Evolutionary conservation across 495 filamentous ascomycete species (phyloP).

Genomic region (Aspergillus affinis): DNA sequence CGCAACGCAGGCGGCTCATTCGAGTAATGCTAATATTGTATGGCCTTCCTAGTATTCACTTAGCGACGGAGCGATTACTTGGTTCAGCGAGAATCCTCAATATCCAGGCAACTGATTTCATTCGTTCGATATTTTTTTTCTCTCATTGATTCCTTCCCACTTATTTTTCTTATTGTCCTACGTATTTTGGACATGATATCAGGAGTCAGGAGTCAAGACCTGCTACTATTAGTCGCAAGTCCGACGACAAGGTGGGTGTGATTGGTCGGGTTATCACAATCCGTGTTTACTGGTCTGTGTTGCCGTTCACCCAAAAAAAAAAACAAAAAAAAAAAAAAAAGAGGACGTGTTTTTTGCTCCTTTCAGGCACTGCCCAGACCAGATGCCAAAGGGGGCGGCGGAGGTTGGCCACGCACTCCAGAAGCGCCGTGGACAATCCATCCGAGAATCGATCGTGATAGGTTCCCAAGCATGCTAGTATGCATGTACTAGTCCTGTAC

Average conservation of each 20-base stretch:
- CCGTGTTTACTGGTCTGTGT: no score
- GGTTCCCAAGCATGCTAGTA: slow-evolving; percentile 17
- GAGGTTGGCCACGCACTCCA: slow-evolving; percentile 11
- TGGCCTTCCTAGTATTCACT: no score
- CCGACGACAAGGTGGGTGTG: no score
- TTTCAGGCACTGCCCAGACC: not conserved
- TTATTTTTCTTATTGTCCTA: not conserved
- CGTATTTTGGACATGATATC: no score
- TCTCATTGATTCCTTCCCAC: not conserved
- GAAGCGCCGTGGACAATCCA: slow-evolving; percentile 6
- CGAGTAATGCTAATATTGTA: slow-evolving; percentile 15
- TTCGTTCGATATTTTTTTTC: not conserved
- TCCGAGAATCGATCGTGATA: slow-evolving; percentile 13
- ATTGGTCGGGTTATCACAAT: no score
- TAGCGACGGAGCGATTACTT: no score
- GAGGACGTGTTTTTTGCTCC: not conserved
- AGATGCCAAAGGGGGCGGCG: no score
- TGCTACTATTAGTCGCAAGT: not conserved
- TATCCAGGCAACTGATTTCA: not conserved
- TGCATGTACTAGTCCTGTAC: slow-evolving; percentile 18
- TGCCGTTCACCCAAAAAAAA: no score
- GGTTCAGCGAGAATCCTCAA: not conserved
- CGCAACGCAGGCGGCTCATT: slow-evolving; percentile 24
- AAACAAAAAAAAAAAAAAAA: no score
- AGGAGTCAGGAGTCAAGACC: no score